Evolutionary conservation across 352 stramenopile genomes (phyloP), one percentile per base, ranked within the genome.

Genomic region (Phytophthora constricta): DNA sequence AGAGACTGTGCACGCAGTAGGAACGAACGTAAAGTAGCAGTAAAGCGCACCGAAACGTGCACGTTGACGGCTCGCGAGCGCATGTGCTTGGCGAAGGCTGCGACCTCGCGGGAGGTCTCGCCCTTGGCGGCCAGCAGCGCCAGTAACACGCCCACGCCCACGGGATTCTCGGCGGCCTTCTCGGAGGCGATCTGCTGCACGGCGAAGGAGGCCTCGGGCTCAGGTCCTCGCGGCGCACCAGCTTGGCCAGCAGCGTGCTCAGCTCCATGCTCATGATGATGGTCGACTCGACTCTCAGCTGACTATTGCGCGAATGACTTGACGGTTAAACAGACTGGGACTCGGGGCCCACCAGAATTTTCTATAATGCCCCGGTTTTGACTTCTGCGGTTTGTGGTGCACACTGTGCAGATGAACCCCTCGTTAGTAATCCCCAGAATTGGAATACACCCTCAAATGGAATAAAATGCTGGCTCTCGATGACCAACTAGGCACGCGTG

Each of bases 81-180:
- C 97, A 99, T 99, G 59, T 98, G 92, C 42, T 86, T 82, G 41
- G 98, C 97, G 75, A 99, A 98, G 20, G 97, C 96, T 9, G 97
- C 87, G 66, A 99, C 95, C 77, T 99, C 98, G 28, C 76, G 65
- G 10, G 91, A 80, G 20, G 90, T 99, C 85, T 99, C 98, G 50
- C 95, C 92, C 70, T 98, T 98, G 46, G 92, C 90, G 1, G 96
- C 82, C 16, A 99, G 80, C 19, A 99, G 80, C 48, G 94, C 96
- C 10, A 99, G 85, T 52, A 99, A 83, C 11, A 97, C 93, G 58
- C 92, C 96, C 3, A 98, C 84, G 31, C 64, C 84, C 50, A 91
- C 82, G 13, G 84, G 79, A 59, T 92, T 91, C 47, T 76, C 68
- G 14, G 58, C 43, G 13, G 80, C 77, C 46, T 80, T 74, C 52